A percentile compares a stretch with the other conserved stretches of the same genome.
Evolutionary conservation across 768 basidiomycete species (phyloP).

Genomic region (Boletus insuetus): DNA sequence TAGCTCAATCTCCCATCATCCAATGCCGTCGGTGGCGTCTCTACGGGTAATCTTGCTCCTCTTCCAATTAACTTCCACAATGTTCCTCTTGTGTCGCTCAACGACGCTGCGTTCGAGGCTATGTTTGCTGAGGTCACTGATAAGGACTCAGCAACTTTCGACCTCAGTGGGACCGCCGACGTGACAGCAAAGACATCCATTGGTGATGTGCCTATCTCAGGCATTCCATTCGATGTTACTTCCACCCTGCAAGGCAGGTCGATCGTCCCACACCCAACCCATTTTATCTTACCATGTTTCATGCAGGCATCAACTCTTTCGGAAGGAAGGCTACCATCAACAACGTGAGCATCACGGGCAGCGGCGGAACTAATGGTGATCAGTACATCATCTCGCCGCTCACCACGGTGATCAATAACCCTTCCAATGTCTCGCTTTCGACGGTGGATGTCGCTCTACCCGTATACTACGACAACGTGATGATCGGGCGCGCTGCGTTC

Average conservation of each 20-base stretch:
- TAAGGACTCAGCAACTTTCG: slow-evolving; percentile 40
- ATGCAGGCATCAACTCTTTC: slow-evolving; percentile 57
- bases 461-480: slow-evolving; percentile 52
- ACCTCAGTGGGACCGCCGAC: slow-evolving; percentile 54
- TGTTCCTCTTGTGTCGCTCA: slow-evolving; percentile 53
- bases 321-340: slow-evolving; percentile 48
- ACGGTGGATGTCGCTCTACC: slow-evolving; percentile 59
- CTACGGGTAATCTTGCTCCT: slow-evolving; percentile 65
- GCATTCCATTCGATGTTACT: slow-evolving; percentile 59
- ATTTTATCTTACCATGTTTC: neutral
- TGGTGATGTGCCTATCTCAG: slow-evolving; percentile 63
- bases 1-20: slow-evolving; percentile 52
- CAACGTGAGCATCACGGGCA: slow-evolving; percentile 60
- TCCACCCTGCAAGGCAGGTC: slow-evolving; percentile 51
- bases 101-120: slow-evolving; percentile 49
- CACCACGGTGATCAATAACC: slow-evolving; percentile 59
- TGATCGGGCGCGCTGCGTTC: slow-evolving; percentile 59
- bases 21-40: slow-evolving; percentile 55
- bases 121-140: slow-evolving; percentile 64
- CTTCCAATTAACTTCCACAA: slow-evolving; percentile 57
- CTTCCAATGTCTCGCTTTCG: slow-evolving; percentile 62
- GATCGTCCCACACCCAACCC: neutral
- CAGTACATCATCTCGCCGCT: slow-evolving; percentile 58
- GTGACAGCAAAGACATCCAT: slow-evolving; percentile 60
- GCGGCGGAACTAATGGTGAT: slow-evolving; percentile 59